Conservation (phyloP, 2,329 filamentous ascomycete genomes). For the Stachybotrys chlorohalonatus region DNA sequence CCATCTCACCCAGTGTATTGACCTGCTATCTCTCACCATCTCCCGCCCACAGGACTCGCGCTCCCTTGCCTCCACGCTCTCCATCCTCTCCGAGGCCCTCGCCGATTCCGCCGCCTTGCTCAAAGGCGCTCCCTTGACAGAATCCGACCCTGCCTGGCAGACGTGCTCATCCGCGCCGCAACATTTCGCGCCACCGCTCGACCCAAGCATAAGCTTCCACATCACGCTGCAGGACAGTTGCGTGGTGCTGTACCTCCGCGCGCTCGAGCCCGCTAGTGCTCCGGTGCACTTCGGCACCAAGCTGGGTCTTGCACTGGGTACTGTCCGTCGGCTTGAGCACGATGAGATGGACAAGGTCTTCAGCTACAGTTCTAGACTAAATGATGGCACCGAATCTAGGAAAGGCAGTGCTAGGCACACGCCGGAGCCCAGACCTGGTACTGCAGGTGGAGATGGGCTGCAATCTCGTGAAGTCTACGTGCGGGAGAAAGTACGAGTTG, state of each 20-base stretch:
- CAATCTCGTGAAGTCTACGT: constrained; percentile 61
- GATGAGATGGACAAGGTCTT: constrained; percentile 77
- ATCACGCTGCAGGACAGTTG: constrained; percentile 61
- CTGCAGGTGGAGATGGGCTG: constrained; percentile 8
- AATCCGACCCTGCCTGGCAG: constrained; percentile 34
- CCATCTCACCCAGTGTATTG: constrained; percentile 74
- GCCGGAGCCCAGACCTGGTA: constrained; percentile 11
- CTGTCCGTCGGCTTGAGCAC: constrained; percentile 55
- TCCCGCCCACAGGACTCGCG: constrained; percentile 49
- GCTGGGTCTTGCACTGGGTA: constrained; percentile 61
- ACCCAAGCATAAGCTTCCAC: constrained; percentile 64
- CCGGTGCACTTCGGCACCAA: constrained; percentile 54
- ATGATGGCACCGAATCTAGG: constrained; percentile 14
- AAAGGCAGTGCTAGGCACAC: constrained; percentile 13
- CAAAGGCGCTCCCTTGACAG: constrained; percentile 39
- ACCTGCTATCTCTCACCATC: constrained; percentile 70
- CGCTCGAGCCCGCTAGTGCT: constrained; percentile 58
- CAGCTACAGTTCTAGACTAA: constrained; percentile 39
- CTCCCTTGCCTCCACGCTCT: constrained; percentile 47
- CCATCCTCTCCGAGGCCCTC: constrained; percentile 45
- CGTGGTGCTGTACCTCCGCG: constrained; percentile 60
- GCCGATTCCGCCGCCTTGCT: constrained; percentile 42
- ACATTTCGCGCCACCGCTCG: constrained; percentile 35
- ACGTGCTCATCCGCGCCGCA: constrained; percentile 30
- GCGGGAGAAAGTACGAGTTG: constrained; percentile 79